Conservation (phyloP, 164 flowering plant species). For the Brasenia schreberi region DNA sequence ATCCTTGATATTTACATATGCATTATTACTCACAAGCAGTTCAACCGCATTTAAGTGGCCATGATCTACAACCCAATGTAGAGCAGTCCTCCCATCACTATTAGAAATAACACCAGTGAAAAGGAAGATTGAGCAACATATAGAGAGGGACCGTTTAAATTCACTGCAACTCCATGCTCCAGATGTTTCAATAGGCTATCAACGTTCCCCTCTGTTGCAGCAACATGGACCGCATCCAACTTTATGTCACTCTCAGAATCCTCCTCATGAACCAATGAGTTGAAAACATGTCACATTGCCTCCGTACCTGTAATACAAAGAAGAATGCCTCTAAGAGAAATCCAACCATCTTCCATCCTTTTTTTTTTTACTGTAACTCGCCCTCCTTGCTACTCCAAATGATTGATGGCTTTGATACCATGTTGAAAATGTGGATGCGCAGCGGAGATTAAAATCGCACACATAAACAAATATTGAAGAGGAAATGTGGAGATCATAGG, state of each 20-base stretch:
- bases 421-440: too few species aligned
- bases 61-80: slow-evolving; percentile 99
- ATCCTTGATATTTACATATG: slow-evolving; percentile 87
- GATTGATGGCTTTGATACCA: too few species aligned
- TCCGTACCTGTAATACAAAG: too few species aligned
- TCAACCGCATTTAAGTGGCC: slow-evolving; percentile 51
- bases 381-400: too few species aligned
- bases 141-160: slow-evolving; percentile 45
- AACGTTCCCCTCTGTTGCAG: slow-evolving; percentile 88
- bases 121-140: not conserved
- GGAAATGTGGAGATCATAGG: too few species aligned
- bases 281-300: slow-evolving; percentile 99
- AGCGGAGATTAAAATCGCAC: too few species aligned
- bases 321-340: too few species aligned
- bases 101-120: slow-evolving; percentile 26
- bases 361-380: too few species aligned
- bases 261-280: slow-evolving; percentile 74
- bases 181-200: slow-evolving; percentile 53
- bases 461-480: too few species aligned
- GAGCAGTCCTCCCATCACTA: slow-evolving; percentile 83
- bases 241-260: slow-evolving; percentile 59
- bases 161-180: slow-evolving; percentile 57
- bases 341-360: too few species aligned
- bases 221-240: slow-evolving; percentile 80
- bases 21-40: slow-evolving; percentile 44